Percentiles rank a stretch among this genome's conserved stretches.
Conservation (phyloP, 148 eudicot species). For the Persicaria tinctoria region DNA sequence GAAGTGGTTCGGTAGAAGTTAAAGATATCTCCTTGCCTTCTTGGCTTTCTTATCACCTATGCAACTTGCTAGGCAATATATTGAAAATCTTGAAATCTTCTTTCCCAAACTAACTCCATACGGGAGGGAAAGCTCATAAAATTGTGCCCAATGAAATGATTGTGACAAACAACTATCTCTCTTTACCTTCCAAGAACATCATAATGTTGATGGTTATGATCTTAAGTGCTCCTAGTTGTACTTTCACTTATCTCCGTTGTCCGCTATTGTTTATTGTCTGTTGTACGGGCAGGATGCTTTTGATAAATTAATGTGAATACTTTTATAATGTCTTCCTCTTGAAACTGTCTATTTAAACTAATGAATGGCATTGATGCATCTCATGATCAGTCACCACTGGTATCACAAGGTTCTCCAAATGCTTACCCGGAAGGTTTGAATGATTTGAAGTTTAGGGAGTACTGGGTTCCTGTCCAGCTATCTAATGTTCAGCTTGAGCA, state of each 20-base stretch:
- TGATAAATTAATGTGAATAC: constrained; percentile 11
- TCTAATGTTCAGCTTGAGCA: constrained; percentile 86
- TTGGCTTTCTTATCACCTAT: not conserved
- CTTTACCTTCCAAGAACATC: not conserved
- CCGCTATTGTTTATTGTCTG: not conserved
- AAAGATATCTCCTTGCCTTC: not conserved
- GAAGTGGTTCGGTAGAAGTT: not conserved
- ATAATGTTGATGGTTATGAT: not conserved
- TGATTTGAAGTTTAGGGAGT: constrained; percentile 38
- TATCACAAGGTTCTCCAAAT: constrained; percentile 25
- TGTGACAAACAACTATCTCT: not conserved
- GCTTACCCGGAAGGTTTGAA: not conserved
- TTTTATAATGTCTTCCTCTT: not conserved
- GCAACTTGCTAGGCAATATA: not conserved
- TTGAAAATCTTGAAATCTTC: not conserved
- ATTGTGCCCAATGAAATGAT: not conserved
- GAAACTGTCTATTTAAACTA: not conserved
- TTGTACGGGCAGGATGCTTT: not conserved
- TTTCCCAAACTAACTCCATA: not conserved
- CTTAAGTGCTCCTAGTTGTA: not conserved
- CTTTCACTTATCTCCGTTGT: not conserved
- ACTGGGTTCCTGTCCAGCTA: constrained; percentile 67
- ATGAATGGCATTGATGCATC: not conserved
- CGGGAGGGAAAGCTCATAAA: not conserved
- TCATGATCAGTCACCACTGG: constrained; percentile 4